phyloP scores from a whole-genome alignment of 2,329 filamentous ascomycete species.

The Magnaporthiopsis poae region DNA sequence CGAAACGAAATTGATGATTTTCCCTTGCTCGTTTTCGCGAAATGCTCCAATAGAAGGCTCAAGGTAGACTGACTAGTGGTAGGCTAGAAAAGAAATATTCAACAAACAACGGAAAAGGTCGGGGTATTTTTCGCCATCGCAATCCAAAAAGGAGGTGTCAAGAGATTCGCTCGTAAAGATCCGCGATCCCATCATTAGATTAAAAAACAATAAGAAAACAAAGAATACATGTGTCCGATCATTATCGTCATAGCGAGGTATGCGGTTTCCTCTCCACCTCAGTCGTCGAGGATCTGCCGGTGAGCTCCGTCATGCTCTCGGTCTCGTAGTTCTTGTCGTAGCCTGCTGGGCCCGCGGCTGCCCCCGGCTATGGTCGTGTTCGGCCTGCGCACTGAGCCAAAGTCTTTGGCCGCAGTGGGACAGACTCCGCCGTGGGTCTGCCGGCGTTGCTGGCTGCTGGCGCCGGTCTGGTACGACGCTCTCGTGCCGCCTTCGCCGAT shows the following conservation, averaged over 20 bases:
- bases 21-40: too few species aligned
- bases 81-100: too few species aligned
- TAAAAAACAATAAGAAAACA: too few species aligned
- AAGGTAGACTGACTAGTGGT: too few species aligned
- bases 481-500: constrained; percentile 14
- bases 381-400: not conserved
- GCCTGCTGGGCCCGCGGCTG: constrained; percentile 9
- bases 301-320: constrained; percentile 43
- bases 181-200: too few species aligned
- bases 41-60: too few species aligned
- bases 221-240: too few species aligned
- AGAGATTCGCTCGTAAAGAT: too few species aligned
- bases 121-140: too few species aligned
- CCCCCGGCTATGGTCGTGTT: constrained; percentile 10
- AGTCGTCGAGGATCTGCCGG: constrained; percentile 27
- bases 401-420: not conserved
- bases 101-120: not conserved
- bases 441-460: not conserved
- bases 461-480: constrained; percentile 2
- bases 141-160: not conserved
- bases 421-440: not conserved
- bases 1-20: too few species aligned
- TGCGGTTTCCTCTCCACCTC: constrained; percentile 11
- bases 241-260: not conserved
- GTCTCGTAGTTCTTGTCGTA: constrained; percentile 32